phyloP scores from a whole-genome alignment of 139 green algal species.

The Asterochloris erici region DNA sequence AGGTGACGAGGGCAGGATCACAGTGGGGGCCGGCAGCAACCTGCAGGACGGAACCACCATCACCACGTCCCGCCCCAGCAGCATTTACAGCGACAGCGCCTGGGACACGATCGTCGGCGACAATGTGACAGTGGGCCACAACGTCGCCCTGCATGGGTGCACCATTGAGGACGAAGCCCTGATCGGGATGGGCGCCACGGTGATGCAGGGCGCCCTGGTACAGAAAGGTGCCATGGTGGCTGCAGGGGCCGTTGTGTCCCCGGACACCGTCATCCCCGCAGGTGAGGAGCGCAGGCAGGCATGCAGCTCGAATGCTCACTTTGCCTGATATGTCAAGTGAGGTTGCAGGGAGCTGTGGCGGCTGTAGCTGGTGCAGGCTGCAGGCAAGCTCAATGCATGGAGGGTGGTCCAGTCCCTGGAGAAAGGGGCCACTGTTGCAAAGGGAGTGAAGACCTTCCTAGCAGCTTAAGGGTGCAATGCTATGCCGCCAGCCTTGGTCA shows the following conservation, averaged over 20 bases:
- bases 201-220: constrained; percentile 76
- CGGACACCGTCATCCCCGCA: constrained; percentile 61
- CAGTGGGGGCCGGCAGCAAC: constrained; percentile 83
- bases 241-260: constrained; percentile 81
- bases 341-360: no score
- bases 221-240: constrained; percentile 81
- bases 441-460: no score
- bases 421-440: no score
- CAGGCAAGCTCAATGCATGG: no score
- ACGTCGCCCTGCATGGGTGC: constrained; percentile 80
- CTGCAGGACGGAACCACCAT: constrained; percentile 91
- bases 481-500: no score
- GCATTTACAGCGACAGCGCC: neutral
- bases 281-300: constrained; percentile 41
- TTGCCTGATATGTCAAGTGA: no score
- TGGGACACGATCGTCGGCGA: constrained; percentile 72
- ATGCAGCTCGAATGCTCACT: no score
- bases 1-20: constrained; percentile 85
- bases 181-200: constrained; percentile 91
- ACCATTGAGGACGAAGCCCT: constrained; percentile 84
- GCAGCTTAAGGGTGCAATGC: no score
- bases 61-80: constrained; percentile 24
- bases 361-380: no score
- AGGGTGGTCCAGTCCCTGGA: no score
- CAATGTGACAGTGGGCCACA: constrained; percentile 87